Evolutionary conservation across 352 stramenopile genomes (phyloP), one percentile per base, ranked within the genome.

Genomic region (Elongisporangium undulatum): DNA sequence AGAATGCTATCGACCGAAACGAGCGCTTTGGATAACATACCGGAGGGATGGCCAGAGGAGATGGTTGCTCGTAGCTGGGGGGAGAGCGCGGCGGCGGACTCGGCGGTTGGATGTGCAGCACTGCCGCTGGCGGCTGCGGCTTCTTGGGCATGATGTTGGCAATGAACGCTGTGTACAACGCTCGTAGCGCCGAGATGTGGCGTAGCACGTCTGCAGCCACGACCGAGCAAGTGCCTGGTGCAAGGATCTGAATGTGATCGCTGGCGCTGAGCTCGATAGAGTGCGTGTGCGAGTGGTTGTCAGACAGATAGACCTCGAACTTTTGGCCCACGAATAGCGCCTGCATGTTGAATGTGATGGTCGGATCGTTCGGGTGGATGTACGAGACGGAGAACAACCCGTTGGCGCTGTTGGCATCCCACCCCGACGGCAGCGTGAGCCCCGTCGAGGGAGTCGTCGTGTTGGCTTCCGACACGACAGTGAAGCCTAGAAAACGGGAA

Each of bases 231-330:
- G 79, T 59, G 58, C 26, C 16, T 55, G 56, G 19, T 57, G 26
- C 48, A 8, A 55, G 23, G 22, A 52, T 56, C 3, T 89, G 49
- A 48, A 79, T 82, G 15, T 63, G 72, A 19, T 75, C 69, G 24
- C 75, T 60, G 12, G 13, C 34, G 56, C 77, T 86, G 22, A 95
- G 61, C 63, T 91, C 83, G 39, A 92, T 82, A 10, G 86, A 92
- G 53, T 89, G 71, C 9, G 77, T 89, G 58, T 85, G 71, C 10
- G 87, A 61, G 53, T 81, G 76, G 62, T 82, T 62, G 21, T 88
- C 75, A 3, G 80, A 90, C 16, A 95, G 63, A 65, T 92, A 92
- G 48, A 92, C 69, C 58, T 92, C 79, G 21, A 95, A 85, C 59
- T 87, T 92, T 53, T 69, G 76, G 21, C 79, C 75, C 49, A 95